Evolutionary conservation across 2,329 filamentous ascomycete species (phyloP).

Genomic region (Paracamarosporium sp.): DNA sequence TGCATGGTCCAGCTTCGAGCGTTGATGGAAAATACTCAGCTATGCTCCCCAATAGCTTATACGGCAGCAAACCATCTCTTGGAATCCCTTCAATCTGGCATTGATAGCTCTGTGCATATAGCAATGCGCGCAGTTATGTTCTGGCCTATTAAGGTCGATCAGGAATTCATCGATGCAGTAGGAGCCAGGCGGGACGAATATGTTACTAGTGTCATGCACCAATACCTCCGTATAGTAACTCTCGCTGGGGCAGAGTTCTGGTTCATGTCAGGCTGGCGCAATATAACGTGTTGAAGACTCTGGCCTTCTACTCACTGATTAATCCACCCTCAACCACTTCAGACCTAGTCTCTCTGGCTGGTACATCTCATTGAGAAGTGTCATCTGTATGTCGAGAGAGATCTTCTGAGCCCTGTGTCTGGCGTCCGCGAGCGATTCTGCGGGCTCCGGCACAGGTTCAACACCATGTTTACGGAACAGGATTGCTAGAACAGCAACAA

Average conservation of each 20-base stretch:
- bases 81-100: constrained; percentile 22
- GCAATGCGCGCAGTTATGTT: constrained; percentile 26
- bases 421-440: constrained; percentile 18
- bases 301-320: no score
- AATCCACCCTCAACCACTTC: background rate
- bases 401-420: constrained; percentile 5
- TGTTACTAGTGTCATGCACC: constrained; percentile 20
- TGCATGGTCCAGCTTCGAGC: constrained; percentile 29
- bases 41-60: constrained; percentile 5
- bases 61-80: constrained; percentile 23
- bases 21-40: constrained; percentile 5
- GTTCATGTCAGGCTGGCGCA: constrained; percentile 29
- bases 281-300: constrained; percentile 12
- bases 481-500: constrained; percentile 21
- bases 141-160: constrained; percentile 29
- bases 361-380: constrained; percentile 4
- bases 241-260: constrained; percentile 30
- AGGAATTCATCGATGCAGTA: constrained; percentile 25
- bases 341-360: background rate
- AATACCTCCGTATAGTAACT: constrained; percentile 29
- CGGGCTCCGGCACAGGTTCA: constrained; percentile 10
- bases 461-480: constrained; percentile 21
- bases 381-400: constrained; percentile 1
- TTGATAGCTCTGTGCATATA: constrained; percentile 28
- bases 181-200: constrained; percentile 18